Conservation (phyloP, 495 filamentous ascomycete species). For the Tuber microsphaerosporum region DNA sequence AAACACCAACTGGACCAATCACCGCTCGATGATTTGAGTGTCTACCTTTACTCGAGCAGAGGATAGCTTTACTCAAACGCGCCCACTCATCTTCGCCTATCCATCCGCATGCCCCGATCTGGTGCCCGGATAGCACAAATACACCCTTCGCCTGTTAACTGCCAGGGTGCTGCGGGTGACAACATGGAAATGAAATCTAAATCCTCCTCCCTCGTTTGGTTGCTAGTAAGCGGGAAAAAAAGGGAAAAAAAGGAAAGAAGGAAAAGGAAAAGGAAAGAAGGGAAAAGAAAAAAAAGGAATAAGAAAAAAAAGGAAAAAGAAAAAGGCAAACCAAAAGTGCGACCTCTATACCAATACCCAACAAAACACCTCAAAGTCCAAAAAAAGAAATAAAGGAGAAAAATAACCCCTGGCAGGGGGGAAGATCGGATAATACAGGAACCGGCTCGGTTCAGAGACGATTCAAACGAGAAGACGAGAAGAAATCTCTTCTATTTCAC, state of each 20-base stretch:
- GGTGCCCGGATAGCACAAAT: neutral
- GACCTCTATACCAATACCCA: too few species aligned
- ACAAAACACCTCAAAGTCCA: too few species aligned
- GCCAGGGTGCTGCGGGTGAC: neutral
- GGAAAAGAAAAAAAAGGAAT: too few species aligned
- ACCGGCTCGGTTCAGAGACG: neutral
- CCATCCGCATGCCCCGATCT: neutral
- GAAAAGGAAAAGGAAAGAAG: too few species aligned
- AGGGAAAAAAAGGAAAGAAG: too few species aligned
- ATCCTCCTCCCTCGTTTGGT: neutral
- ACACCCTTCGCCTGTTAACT: neutral
- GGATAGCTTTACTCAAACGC: neutral
- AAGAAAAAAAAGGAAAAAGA: too few species aligned
- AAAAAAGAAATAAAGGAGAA: too few species aligned
- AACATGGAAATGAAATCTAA: neutral
- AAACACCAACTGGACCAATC: neutral
- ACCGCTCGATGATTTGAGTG: neutral
- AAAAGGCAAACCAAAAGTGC: too few species aligned
- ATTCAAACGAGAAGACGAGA: neutral
- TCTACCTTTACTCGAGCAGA: neutral
- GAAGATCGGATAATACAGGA: neutral
- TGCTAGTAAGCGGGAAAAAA: too few species aligned
- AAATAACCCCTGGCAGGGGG: neutral
- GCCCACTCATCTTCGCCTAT: neutral
- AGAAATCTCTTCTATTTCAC: neutral